These are phyloP conservation scores for Globisporangium nagaii DNA, from an alignment of 352 stramenopile species.

Conservation along the genomic window DNA sequence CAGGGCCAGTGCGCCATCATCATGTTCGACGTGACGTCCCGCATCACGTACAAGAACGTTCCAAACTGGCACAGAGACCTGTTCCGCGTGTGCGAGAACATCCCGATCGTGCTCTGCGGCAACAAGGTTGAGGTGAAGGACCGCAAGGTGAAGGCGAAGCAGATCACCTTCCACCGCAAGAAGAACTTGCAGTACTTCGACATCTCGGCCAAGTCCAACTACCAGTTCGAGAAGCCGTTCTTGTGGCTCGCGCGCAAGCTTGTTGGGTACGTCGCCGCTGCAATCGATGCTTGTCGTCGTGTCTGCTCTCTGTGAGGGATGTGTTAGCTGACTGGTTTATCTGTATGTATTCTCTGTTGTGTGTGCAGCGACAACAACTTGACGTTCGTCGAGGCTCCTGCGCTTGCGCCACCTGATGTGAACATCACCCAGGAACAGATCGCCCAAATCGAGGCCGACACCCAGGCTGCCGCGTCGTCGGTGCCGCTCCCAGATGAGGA, in stretches of 20 bases:
- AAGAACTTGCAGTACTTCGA: slow-evolving; percentile 99
- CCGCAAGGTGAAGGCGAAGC: slow-evolving; percentile 99
- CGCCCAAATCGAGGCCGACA: slow-evolving; percentile 89
- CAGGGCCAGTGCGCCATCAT: slow-evolving; percentile 99
- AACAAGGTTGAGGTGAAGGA: slow-evolving; percentile 99
- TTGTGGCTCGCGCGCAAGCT: slow-evolving; percentile 99
- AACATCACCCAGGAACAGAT: slow-evolving; percentile 93
- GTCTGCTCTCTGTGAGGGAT: no score
- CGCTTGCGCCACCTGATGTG: slow-evolving; percentile 95
- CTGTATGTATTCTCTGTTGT: slow-evolving; percentile 7
- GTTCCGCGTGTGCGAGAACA: slow-evolving; percentile 99
- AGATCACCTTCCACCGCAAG: slow-evolving; percentile 99
- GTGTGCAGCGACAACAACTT: slow-evolving; percentile 93
- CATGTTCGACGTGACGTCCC: slow-evolving; percentile 99
- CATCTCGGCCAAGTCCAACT: slow-evolving; percentile 99
- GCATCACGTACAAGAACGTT: slow-evolving; percentile 99
- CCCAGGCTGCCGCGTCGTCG: slow-evolving; percentile 84
- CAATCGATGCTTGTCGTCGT: slow-evolving; percentile 3
- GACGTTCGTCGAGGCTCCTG: slow-evolving; percentile 97
- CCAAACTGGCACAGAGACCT: slow-evolving; percentile 99
- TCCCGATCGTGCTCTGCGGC: slow-evolving; percentile 98
- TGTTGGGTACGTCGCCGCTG: slow-evolving; percentile 67
- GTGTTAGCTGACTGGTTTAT: background rate
- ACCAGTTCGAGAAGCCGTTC: slow-evolving; percentile 99
- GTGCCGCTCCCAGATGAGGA: slow-evolving; percentile 97